Base-by-base conservation (phyloP, 108 stramenopile genomes). In the Nitzschia palea region DNA sequence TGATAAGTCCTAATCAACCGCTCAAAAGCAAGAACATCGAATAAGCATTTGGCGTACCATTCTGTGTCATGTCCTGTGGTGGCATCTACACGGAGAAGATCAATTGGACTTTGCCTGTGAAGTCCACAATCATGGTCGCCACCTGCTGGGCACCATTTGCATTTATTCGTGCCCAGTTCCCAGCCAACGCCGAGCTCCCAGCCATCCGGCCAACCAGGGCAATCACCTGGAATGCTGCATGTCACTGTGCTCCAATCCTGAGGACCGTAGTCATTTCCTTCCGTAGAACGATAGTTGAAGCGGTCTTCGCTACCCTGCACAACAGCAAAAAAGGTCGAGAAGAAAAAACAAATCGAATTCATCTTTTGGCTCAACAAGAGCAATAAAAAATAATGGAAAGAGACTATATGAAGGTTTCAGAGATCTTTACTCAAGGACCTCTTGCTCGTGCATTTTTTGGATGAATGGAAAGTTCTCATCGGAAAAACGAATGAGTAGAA, bases 241-340 rank as follows among this genome's bases (percentile, higher is more conserved):
- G 40, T n/a, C 33, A 84, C 78, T 35, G 58, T 34, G 25, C 65
- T 52, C 83, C 83, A 84, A 59, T 76, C 83, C 52, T 36, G 20
- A 1, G 83, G 83, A 15, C 78, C 78, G 52, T 71, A 84, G 32
- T 75, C 61, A 48, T 71, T 74, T 4, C 72, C 78, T 12, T 36
- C 30, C 0, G 72, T 79, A 33, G 23, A 22, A 9, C 57, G 43
- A 28, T 74, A 79, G 58, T 79, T 79, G 63, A 79, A 59, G 32
- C 37, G 35, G 37, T 73, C 73, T 47, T 56, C 55, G 8, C n/a
- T n/a, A n/a, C n/a, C n/a, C n/a, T n/a, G n/a, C n/a, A n/a, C n/a
- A n/a, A n/a, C n/a, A n/a, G n/a, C n/a, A n/a, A n/a, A n/a, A n/a
- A n/a, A n/a, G n/a, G n/a, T n/a, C n/a, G n/a, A n/a, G n/a, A n/a